These are phyloP conservation scores for Xylariaceae sp. DNA, from an alignment of 2,329 filamentous ascomycete genomes.

Conservation along the genomic window DNA sequence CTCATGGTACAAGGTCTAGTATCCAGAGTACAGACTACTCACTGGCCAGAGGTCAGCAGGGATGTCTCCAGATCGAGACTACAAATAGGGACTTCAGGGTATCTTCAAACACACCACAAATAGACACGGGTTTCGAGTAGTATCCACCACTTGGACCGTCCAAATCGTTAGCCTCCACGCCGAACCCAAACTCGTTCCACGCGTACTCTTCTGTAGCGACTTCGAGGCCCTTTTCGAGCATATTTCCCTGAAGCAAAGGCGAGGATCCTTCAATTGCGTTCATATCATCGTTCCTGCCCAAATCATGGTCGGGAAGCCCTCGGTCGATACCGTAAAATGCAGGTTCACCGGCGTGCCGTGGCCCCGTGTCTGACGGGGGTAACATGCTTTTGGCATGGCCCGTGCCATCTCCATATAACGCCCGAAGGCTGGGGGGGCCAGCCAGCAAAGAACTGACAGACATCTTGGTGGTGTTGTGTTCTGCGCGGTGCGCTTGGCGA, in stretches of 20 bases:
- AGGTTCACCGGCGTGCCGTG: slow-evolving; percentile 29
- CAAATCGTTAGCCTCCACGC: slow-evolving; percentile 43
- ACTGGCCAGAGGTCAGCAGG: too few species aligned
- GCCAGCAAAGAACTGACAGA: slow-evolving; percentile 64
- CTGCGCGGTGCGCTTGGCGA: slow-evolving; percentile 19
- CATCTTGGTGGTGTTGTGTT: slow-evolving; percentile 33
- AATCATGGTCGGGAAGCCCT: slow-evolving; percentile 65
- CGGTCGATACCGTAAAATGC: slow-evolving; percentile 67
- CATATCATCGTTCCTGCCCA: slow-evolving; percentile 66
- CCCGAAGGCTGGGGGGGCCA: slow-evolving; percentile 39
- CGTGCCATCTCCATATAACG: slow-evolving; percentile 20
- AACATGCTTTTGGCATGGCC: slow-evolving; percentile 23
- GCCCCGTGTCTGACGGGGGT: slow-evolving; percentile 24
- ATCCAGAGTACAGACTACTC: too few species aligned
- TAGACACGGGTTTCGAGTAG: slow-evolving; percentile 64
- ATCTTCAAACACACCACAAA: slow-evolving; percentile 32
- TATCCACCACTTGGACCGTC: slow-evolving; percentile 61
- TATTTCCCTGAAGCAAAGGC: slow-evolving; percentile 27
- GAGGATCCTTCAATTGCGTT: slow-evolving; percentile 54
- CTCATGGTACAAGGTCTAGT: too few species aligned
- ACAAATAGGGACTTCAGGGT: too few species aligned
- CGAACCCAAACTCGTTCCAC: slow-evolving; percentile 44
- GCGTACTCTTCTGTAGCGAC: slow-evolving; percentile 33
- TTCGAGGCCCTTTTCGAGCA: slow-evolving; percentile 26
- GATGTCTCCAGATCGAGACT: too few species aligned